phyloP scores from a whole-genome alignment of 2,329 filamentous ascomycete genomes.

The Hirsutella minnesotensis region DNA sequence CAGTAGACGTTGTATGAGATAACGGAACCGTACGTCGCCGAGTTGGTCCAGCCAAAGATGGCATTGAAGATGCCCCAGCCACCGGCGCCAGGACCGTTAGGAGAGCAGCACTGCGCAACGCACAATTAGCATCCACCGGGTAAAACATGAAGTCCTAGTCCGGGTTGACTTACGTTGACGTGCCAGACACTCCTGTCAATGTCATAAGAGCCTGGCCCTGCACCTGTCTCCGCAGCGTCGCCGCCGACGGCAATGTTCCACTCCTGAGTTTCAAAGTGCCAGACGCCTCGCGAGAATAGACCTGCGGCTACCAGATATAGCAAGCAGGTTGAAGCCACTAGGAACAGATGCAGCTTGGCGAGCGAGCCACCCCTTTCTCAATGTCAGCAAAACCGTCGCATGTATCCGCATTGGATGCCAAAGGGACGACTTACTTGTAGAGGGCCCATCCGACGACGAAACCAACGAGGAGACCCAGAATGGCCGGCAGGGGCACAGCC shows the following conservation, averaged over 20 bases:
- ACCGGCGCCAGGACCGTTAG: constrained; percentile 57
- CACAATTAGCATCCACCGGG: too few species aligned
- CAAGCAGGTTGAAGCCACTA: constrained; percentile 72
- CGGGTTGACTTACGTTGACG: constrained; percentile 59
- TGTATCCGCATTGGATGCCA: constrained; percentile 21
- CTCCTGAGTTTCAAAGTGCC: constrained; percentile 58
- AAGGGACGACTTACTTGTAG: constrained; percentile 48
- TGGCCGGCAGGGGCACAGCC: constrained; percentile 65
- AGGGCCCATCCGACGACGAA: constrained; percentile 57
- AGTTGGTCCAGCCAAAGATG: constrained; percentile 79
- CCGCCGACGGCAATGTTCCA: constrained; percentile 57
- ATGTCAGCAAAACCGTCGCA: neutral
- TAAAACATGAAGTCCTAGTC: too few species aligned
- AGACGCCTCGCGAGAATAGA: constrained; percentile 66
- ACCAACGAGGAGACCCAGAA: constrained; percentile 60
- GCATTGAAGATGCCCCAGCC: constrained; percentile 86
- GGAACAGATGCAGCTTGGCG: constrained; percentile 52
- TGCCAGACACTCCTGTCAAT: constrained; percentile 73
- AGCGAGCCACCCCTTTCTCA: constrained; percentile 26
- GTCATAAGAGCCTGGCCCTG: constrained; percentile 66
- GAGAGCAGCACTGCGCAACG: constrained; percentile 57
- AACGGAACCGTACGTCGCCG: constrained; percentile 76
- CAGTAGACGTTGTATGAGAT: constrained; percentile 85
- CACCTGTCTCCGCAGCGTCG: constrained; percentile 35
- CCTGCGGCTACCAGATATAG: constrained; percentile 77